phyloP scores from a whole-genome alignment of 1,284 basidiomycete species.

The Ceratobasidium sp. region DNA sequence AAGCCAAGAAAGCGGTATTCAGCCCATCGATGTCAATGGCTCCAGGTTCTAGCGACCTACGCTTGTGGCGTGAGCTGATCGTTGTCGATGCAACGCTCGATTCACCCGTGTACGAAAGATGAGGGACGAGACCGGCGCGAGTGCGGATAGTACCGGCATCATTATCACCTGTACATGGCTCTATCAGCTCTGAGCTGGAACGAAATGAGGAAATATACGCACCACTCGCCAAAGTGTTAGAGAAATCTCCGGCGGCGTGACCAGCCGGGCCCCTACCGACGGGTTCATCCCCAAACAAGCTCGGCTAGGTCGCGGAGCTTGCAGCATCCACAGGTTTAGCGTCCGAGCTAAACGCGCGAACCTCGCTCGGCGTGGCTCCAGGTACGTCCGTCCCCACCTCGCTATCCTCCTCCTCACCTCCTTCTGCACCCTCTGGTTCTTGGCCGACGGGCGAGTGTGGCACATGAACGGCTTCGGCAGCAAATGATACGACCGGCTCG shows the following conservation, averaged over 20 bases:
- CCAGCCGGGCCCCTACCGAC: conserved; percentile 69
- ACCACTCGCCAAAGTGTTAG: no score
- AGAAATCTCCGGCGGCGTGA: conserved; percentile 64
- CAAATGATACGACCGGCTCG: conserved; percentile 83
- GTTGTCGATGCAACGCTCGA: conserved; percentile 69
- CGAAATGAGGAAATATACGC: conserved; percentile 68
- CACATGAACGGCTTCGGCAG: conserved; percentile 65
- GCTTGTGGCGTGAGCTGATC: conserved; percentile 73
- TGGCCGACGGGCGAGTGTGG: conserved; percentile 49
- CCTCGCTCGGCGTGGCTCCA: conserved; percentile 54
- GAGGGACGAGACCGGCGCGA: no score
- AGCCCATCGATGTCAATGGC: neutral
- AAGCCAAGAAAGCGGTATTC: neutral
- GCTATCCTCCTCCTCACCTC: conserved; percentile 62
- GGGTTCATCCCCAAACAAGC: conserved; percentile 87
- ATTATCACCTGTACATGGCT: conserved; percentile 37
- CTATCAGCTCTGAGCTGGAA: neutral
- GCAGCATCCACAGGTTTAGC: conserved; percentile 75
- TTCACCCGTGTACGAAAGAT: no score
- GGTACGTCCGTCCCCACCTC: conserved; percentile 50
- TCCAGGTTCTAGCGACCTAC: neutral
- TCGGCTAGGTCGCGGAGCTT: conserved; percentile 78
- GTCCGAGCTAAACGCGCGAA: conserved; percentile 70
- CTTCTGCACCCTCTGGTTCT: conserved; percentile 54
- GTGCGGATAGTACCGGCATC: neutral